Conservation (phyloP, 768 basidiomycete genomes). For the Pulveroboletus sp. region DNA sequence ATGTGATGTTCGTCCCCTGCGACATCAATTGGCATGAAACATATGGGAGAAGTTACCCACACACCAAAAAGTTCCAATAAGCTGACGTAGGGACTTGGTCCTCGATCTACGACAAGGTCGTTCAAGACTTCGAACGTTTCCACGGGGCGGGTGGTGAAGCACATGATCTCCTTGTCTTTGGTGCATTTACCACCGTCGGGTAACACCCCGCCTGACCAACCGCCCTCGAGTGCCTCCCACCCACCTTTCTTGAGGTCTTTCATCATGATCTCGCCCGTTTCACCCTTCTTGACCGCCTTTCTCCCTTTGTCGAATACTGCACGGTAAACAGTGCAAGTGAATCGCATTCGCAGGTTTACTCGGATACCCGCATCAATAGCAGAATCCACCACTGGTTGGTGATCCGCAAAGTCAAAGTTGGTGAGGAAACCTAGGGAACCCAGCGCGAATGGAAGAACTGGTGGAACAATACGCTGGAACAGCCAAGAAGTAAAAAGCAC, state of each 20-base stretch:
- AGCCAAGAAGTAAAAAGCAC: constrained; percentile 99
- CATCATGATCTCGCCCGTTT: constrained; percentile 98
- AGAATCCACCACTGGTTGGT: constrained; percentile 81
- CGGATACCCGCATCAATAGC: constrained; percentile 91
- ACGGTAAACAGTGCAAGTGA: constrained; percentile 98
- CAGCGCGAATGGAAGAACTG: constrained; percentile 94
- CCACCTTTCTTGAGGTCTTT: constrained; percentile 85
- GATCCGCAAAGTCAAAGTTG: constrained; percentile 90
- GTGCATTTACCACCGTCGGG: constrained; percentile 44
- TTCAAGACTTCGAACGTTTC: constrained; percentile 97
- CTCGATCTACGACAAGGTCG: constrained; percentile 96
- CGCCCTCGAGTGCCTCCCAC: constrained; percentile 95
- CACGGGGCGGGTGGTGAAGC: constrained; percentile 90
- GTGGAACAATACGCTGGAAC: constrained; percentile 98
- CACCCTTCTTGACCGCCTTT: constrained; percentile 88
- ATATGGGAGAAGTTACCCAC: neutral
- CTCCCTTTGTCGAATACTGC: constrained; percentile 76
- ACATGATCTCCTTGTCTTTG: constrained; percentile 98
- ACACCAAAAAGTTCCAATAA: constrained; percentile 92
- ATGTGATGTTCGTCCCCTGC: constrained; percentile 97
- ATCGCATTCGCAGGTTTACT: constrained; percentile 97
- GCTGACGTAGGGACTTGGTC: constrained; percentile 97
- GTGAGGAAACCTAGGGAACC: constrained; percentile 98
- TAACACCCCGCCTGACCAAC: constrained; percentile 47
- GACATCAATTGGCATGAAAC: neutral